Conservation (phyloP, 208 protist species). For the Wallacemonas sp. region DNA sequence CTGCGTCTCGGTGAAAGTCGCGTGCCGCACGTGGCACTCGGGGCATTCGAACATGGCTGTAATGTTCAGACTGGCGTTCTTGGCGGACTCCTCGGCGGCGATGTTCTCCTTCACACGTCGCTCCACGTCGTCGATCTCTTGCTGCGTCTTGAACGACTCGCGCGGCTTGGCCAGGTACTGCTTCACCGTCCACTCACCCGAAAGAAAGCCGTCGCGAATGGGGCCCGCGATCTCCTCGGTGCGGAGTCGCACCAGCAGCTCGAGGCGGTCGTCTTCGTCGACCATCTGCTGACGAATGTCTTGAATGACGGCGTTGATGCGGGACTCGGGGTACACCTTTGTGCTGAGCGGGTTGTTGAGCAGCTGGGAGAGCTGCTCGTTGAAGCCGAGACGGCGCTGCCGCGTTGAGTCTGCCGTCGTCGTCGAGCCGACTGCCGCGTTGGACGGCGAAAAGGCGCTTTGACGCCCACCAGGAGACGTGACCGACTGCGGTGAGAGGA, state of each 20-base stretch:
- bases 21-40: conserved; percentile 78
- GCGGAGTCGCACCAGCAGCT: conserved; percentile 88
- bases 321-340: conserved; percentile 27
- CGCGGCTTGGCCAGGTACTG: conserved; percentile 90
- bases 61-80: conserved; percentile 43
- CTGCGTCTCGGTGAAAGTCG: conserved; percentile 95
- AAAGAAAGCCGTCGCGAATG: conserved; percentile 92
- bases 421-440: background rate
- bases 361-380: conserved; percentile 41
- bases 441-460: background rate
- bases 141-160: conserved; percentile 94
- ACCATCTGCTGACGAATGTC: conserved; percentile 51
- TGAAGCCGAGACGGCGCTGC: conserved; percentile 30
- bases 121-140: conserved; percentile 88
- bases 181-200: conserved; percentile 80
- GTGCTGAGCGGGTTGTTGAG: conserved; percentile 58
- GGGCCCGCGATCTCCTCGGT: conserved; percentile 53
- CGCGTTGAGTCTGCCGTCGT: background rate
- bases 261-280: conserved; percentile 79
- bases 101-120: conserved; percentile 86
- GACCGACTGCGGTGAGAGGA: conserved; percentile 14
- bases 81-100: conserved; percentile 78
- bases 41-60: conserved; percentile 79
- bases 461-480: background rate
- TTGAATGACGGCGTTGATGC: conserved; percentile 48